These are phyloP conservation scores for Sarcodon aspratus DNA, from an alignment of 768 basidiomycete genomes.

Conservation along the genomic window DNA sequence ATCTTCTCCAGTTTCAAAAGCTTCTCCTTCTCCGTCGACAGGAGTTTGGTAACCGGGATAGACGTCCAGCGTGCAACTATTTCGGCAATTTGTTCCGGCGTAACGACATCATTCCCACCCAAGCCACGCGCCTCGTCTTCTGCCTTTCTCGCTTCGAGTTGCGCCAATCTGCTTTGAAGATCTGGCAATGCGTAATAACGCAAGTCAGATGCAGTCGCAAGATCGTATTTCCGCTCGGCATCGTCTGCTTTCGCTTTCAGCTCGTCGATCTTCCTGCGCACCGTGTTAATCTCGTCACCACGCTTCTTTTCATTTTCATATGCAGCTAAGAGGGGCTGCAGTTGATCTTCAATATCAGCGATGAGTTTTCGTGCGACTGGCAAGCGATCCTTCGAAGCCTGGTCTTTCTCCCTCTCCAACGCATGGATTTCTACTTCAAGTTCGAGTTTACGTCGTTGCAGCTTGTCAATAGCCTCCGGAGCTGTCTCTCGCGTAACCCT, in stretches of 20 bases:
- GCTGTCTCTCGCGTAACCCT: conserved; percentile 91
- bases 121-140: conserved; percentile 47
- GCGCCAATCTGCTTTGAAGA: conserved; percentile 58
- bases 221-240: conserved; percentile 77
- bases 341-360: conserved; percentile 75
- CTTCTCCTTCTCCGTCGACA: conserved; percentile 89
- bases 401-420: conserved; percentile 84
- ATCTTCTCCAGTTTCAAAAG: conserved; percentile 79
- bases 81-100: conserved; percentile 85
- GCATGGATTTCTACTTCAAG: conserved; percentile 94
- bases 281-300: conserved; percentile 67
- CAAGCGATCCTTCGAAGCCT: conserved; percentile 78
- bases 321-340: conserved; percentile 70
- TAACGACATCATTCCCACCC: conserved; percentile 57
- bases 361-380: conserved; percentile 63
- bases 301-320: conserved; percentile 82
- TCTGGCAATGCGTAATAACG: conserved; percentile 91
- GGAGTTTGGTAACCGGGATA: conserved; percentile 78
- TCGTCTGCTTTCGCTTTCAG: conserved; percentile 87
- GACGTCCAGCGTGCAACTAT: conserved; percentile 91
- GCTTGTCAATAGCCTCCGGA: conserved; percentile 86
- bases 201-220: conserved; percentile 75
- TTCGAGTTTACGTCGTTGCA: conserved; percentile 82
- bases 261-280: conserved; percentile 80
- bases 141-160: conserved; percentile 61